Base-by-base conservation (phyloP, 192 early-diverging fungal species). In the Backusella circina region DNA sequence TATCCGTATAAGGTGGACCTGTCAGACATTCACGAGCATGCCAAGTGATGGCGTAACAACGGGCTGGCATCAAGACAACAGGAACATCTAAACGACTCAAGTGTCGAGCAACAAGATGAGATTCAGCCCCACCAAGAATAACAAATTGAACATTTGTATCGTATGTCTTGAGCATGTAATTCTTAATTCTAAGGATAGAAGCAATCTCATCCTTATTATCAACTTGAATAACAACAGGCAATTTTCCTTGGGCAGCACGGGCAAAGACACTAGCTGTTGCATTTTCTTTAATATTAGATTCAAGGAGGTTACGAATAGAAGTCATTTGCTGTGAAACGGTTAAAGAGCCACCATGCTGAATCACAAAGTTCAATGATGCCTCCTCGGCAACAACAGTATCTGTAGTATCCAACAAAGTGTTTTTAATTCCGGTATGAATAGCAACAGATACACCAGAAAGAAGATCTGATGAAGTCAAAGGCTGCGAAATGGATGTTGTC, bases 101-200 rank as follows among this genome's bases (percentile, higher is more conserved):
- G 68, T 91, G 79, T 1, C 79, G 78, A 2, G 91, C 92, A 16
- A 93, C 84, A 5, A 90, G 77, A 82, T 88, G 85, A 15, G 93
- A 90, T 78, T 94, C 93, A 15, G 82, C 81, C 9, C 89, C 92
- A 35, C 92, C 88, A 2, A 90, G 39, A n/a, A 95, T 81, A 3
- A 88, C 75, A 12, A 91, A 69, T 32, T 77, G 75, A 50, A 87
- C 67, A 31, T 84, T 79, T 15, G 61, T 31, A n/a, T 70, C 39
- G 8, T 35, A 38, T 7, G 61, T 36, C 15, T 41, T 32, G 3
- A 26, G 8, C 8, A 92, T 71, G 6, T 80, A 47, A 33, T 84
- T 71, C 78, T 93, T 90, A 28, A 93, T 73, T n/a, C 73, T 79
- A 32, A 94, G 77, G 18, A 94, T 47, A 33, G 86, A 81, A 18